Percentiles rank a stretch among this genome's conserved stretches.
These are phyloP conservation scores for Globisporangium paddicum DNA, from an alignment of 352 stramenopile species.

Conservation along the genomic window DNA sequence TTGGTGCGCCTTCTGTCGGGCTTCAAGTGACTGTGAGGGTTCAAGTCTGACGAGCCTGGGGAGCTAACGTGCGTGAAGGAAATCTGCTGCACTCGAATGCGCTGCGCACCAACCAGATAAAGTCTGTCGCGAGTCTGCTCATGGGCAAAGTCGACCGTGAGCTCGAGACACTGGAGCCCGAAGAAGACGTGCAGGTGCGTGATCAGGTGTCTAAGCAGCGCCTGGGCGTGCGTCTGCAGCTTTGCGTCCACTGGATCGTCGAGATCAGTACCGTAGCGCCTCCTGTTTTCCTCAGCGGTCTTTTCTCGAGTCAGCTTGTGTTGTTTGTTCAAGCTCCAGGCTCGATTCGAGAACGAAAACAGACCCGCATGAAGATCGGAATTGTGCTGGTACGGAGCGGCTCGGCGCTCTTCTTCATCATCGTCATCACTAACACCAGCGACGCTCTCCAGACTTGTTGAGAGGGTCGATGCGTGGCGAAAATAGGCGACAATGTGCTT, in stretches of 20 bases:
- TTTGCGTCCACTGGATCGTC: background rate
- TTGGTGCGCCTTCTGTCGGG: background rate
- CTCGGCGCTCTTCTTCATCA: background rate
- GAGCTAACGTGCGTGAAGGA: background rate
- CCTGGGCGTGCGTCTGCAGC: background rate
- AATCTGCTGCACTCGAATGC: background rate
- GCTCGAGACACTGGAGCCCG: constrained; percentile 3
- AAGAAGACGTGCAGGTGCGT: constrained; percentile 14
- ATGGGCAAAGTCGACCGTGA: constrained; percentile 5
- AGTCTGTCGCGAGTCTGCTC: constrained; percentile 1
- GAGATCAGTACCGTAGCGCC: background rate
- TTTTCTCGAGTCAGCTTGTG: background rate
- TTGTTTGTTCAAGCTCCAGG: background rate
- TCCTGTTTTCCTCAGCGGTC: background rate
- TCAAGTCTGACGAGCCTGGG: background rate
- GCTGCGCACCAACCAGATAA: constrained; percentile 15
- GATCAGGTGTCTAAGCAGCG: background rate
- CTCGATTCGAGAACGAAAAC: constrained; percentile 3
- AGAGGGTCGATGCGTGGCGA: background rate
- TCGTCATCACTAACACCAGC: background rate
- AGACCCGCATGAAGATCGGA: background rate
- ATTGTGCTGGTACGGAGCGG: background rate
- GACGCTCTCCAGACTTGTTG: background rate
- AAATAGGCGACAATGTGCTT: constrained; percentile 6
- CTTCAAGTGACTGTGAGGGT: background rate